Evolutionary conservation across 2,329 filamentous ascomycete genomes (phyloP).

Genomic region (Emmonsiellopsis sp.): DNA sequence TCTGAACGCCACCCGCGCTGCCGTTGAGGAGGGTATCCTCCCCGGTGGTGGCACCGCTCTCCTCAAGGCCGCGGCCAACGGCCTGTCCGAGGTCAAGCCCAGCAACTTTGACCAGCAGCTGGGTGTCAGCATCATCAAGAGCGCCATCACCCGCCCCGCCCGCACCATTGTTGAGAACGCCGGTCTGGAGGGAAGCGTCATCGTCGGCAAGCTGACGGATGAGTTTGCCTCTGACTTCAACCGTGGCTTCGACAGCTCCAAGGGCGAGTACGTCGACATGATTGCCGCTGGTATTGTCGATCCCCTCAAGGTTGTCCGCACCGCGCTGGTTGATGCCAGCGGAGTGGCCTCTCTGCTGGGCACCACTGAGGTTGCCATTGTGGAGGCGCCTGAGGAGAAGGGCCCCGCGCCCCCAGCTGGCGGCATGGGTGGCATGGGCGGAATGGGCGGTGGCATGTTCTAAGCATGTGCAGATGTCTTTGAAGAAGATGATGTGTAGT

Average conservation of each 20-base stretch:
- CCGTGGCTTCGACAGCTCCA: conserved; percentile 93
- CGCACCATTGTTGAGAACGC: conserved; percentile 97
- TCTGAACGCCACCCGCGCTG: conserved; percentile 92
- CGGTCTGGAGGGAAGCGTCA: conserved; percentile 86
- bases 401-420: conserved; percentile 44
- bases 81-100: conserved; percentile 71
- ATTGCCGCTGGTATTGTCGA: conserved; percentile 94
- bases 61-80: conserved; percentile 91
- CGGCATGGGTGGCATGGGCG: conserved; percentile 52
- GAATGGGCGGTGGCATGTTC: conserved; percentile 58
- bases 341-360: conserved; percentile 95
- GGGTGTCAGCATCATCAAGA: conserved; percentile 95
- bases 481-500: background rate
- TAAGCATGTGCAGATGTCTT: conserved; percentile 27
- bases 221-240: conserved; percentile 91
- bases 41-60: conserved; percentile 97
- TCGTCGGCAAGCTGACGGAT: conserved; percentile 96
- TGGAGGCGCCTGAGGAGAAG: conserved; percentile 94
- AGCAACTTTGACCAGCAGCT: conserved; percentile 99
- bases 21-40: conserved; percentile 97
- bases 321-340: conserved; percentile 85
- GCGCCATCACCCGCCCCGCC: conserved; percentile 90
- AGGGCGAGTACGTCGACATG: conserved; percentile 99
- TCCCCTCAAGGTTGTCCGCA: conserved; percentile 98
- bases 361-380: conserved; percentile 96